These are phyloP conservation scores for Suillus subluteus DNA, from an alignment of 768 basidiomycete species.

Conservation along the genomic window DNA sequence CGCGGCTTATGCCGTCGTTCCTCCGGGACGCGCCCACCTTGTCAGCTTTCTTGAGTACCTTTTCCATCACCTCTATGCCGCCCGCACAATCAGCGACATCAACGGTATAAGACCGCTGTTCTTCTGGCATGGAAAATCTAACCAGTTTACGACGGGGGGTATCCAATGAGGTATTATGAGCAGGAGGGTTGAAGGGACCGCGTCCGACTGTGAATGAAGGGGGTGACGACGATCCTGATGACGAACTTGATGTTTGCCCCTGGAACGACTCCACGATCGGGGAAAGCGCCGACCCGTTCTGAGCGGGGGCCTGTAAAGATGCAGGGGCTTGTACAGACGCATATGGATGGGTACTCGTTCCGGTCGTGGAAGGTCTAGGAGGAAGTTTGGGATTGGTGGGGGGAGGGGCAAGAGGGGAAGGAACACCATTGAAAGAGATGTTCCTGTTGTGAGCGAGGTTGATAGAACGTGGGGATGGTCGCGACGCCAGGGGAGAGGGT, in stretches of 20 bases:
- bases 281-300: constrained; percentile 53
- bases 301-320: constrained; percentile 41
- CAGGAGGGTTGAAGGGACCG: constrained; percentile 57
- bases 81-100: constrained; percentile 80
- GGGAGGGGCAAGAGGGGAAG: constrained; percentile 40
- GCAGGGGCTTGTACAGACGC: constrained; percentile 53
- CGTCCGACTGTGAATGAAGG: constrained; percentile 59
- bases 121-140: constrained; percentile 87
- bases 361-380: constrained; percentile 45
- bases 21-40: constrained; percentile 54
- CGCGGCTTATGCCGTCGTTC: constrained; percentile 51
- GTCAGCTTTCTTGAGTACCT: constrained; percentile 88
- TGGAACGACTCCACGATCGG: constrained; percentile 73
- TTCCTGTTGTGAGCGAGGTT: constrained; percentile 56
- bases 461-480: constrained; percentile 41
- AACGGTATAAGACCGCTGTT: constrained; percentile 75
- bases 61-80: constrained; percentile 86
- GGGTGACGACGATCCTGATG: constrained; percentile 50
- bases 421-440: constrained; percentile 50
- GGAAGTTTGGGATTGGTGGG: constrained; percentile 47
- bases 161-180: constrained; percentile 55
- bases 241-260: constrained; percentile 12
- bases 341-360: constrained; percentile 59
- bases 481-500: constrained; percentile 30
- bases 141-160: constrained; percentile 84